Evolutionary conservation across 1,284 basidiomycete species (phyloP), one percentile per base, ranked within the genome.

Genomic region (Cystobasidium pallidum): DNA sequence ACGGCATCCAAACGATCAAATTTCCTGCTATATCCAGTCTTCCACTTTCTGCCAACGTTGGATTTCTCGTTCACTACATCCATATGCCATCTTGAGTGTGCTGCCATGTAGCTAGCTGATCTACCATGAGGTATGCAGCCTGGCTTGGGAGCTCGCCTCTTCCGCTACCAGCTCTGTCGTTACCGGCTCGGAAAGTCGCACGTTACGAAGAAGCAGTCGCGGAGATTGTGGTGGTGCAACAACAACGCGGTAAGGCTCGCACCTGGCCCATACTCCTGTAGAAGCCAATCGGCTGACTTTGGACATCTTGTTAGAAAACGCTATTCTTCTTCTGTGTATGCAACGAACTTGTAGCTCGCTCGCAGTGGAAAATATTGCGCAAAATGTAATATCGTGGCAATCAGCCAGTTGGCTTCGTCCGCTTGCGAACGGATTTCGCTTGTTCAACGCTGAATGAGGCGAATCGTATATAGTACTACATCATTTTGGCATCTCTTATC

Each of bases 41-140:
- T 99, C 85, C 94, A 97, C 82, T 90, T 91, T 81, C 88, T 99
- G 75, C 98, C 99, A 82, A 88, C 94, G 0, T 88, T 99, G 75
- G 96, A 99, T 82, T 99, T 99, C 81, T 90, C 90, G 76, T 95
- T 92, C 95, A 99, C 82, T 99, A 98, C 84, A 98, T 99, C 87
- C 96, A 99, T 84, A 99, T 99, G 95, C 97, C 97, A 83, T 95
- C 93, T 93, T 94, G 78, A 73, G 86, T 81, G 15, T n/a, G n/a
- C n/a, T n/a, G 39, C 34, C 30, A 32, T 64, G 1, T 30, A n/a
- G n/a, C n/a, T 36, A 32, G 28, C 26, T 19, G 6, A 45, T 30
- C 52, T 28, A 21, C 43, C 28, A 10, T 26, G n/a, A 24, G n/a
- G 17, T 66, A 39, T 47, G 15, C 15, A 21, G 6, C 36, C 24